Percentiles rank a stretch among this genome's conserved stretches.
Conservation (phyloP, 345 rosid genomes). For the Gossypium anomalum region DNA sequence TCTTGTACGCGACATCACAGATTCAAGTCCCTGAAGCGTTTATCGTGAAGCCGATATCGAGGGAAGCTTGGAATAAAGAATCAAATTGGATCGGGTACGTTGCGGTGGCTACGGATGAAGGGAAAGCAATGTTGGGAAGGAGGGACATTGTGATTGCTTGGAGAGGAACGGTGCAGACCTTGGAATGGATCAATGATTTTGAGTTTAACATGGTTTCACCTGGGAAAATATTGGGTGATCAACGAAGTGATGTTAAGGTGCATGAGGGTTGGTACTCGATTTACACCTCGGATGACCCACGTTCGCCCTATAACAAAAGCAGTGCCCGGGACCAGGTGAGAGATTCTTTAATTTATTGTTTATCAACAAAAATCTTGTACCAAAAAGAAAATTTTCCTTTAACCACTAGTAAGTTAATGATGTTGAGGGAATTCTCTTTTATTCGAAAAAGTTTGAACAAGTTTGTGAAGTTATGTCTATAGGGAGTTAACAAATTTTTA, state of each 20-base stretch:
- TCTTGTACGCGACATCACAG: conserved; percentile 63
- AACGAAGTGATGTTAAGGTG: conserved; percentile 31
- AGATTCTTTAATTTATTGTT: background rate
- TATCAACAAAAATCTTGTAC: background rate
- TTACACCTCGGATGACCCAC: conserved; percentile 65
- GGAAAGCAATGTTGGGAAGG: conserved; percentile 55
- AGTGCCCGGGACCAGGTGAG: conserved; percentile 68
- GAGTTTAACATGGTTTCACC: conserved; percentile 51
- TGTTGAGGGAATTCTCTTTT: too few relatives aligned
- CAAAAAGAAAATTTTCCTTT: too few relatives aligned
- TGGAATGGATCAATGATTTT: conserved; percentile 75
- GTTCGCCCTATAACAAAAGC: conserved; percentile 50
- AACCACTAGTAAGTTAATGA: too few relatives aligned
- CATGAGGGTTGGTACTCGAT: conserved; percentile 89
- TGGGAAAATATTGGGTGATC: conserved; percentile 41
- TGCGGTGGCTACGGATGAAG: conserved; percentile 76
- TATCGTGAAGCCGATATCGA: conserved; percentile 48
- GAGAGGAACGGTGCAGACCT: conserved; percentile 71
- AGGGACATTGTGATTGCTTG: conserved; percentile 81
- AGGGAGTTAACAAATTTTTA: too few relatives aligned
- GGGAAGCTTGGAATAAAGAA: conserved; percentile 83
- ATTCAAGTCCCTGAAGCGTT: conserved; percentile 63
- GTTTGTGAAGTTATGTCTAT: too few relatives aligned
- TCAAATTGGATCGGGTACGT: conserved; percentile 86
- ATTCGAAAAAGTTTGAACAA: too few relatives aligned